These are phyloP conservation scores for Stereum hirsutum DNA, from an alignment of 1,284 basidiomycete species.

Conservation along the genomic window DNA sequence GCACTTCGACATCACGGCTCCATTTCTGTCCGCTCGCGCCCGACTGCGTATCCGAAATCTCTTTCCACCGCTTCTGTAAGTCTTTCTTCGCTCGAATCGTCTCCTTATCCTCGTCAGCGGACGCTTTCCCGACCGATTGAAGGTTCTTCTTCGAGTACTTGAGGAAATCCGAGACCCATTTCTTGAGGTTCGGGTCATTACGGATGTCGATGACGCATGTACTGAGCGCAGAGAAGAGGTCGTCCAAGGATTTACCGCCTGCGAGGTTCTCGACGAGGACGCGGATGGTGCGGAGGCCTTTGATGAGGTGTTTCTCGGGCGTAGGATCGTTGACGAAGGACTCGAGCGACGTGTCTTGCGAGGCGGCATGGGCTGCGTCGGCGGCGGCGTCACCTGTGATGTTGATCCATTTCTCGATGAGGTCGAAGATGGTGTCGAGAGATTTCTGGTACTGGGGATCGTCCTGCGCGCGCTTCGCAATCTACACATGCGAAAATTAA, in stretches of 20 bases:
- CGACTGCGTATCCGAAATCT: conserved; percentile 30
- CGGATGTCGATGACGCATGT: conserved; percentile 33
- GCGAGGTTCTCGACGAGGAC: conserved; percentile 41
- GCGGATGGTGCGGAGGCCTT: conserved; percentile 35
- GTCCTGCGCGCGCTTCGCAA: conserved; percentile 50
- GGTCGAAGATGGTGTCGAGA: conserved; percentile 43
- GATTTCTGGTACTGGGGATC: conserved; percentile 47
- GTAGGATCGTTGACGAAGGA: conserved; percentile 49
- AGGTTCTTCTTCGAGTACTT: conserved; percentile 34
- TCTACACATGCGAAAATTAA: conserved; percentile 26
- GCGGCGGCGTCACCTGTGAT: conserved; percentile 39
- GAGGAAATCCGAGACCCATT: conserved; percentile 42
- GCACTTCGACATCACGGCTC: conserved; percentile 33
- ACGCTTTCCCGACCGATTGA: conserved; percentile 38
- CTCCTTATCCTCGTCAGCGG: conserved; percentile 34
- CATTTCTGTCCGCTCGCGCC: conserved; percentile 33
- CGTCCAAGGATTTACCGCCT: conserved; percentile 33
- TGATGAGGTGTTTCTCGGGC: conserved; percentile 43
- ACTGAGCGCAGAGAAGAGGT: conserved; percentile 28
- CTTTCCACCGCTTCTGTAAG: conserved; percentile 39
- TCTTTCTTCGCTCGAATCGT: conserved; percentile 23
- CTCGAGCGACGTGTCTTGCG: conserved; percentile 33
- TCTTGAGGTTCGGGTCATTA: conserved; percentile 35
- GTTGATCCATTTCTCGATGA: conserved; percentile 47
- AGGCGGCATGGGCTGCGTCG: conserved; percentile 19